A percentile compares a stretch with the other conserved stretches of the same genome.
phyloP scores from a whole-genome alignment of 139 green algal species.

The Chlamydomonas applanata region DNA sequence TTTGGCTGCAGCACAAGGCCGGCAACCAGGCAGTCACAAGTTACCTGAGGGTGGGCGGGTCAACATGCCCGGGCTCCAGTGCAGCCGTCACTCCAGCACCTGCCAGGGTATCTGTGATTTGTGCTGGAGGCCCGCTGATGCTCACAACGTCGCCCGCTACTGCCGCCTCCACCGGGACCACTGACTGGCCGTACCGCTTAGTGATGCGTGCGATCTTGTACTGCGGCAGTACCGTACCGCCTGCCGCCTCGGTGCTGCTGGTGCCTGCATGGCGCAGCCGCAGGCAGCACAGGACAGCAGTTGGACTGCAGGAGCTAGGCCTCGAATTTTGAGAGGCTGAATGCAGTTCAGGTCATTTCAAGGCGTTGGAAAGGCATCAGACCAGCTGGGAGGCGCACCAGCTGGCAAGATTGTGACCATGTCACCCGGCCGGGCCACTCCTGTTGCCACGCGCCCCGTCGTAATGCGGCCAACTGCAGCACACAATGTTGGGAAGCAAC shows the following conservation, averaged over 20 bases:
- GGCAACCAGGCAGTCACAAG: not conserved
- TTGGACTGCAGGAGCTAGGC: too few species aligned
- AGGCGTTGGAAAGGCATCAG: not conserved
- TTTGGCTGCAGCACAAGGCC: constrained; percentile 2
- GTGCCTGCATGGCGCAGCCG: constrained; percentile 19
- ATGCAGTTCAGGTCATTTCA: too few species aligned
- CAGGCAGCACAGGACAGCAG: too few species aligned
- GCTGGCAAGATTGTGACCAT: constrained; percentile 42
- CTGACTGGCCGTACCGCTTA: not conserved
- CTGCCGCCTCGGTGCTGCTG: constrained; percentile 7
- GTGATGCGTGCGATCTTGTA: constrained; percentile 64
- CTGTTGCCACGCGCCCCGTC: constrained; percentile 74
- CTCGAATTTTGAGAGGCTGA: too few species aligned
- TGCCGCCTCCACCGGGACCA: constrained; percentile 34
- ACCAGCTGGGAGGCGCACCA: not conserved
- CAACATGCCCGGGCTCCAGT: constrained; percentile 74
- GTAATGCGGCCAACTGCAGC: constrained; percentile 66
- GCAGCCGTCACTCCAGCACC: constrained; percentile 28
- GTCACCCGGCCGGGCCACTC: constrained; percentile 64
- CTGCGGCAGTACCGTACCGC: not conserved
- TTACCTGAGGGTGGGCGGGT: constrained; percentile 82
- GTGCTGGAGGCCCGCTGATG: constrained; percentile 53
- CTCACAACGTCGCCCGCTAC: constrained; percentile 81
- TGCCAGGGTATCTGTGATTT: constrained; percentile 80
- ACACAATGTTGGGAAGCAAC: too few species aligned